These are phyloP conservation scores for Diaporthe citri DNA, from an alignment of 2,329 filamentous ascomycete genomes.

Conservation along the genomic window DNA sequence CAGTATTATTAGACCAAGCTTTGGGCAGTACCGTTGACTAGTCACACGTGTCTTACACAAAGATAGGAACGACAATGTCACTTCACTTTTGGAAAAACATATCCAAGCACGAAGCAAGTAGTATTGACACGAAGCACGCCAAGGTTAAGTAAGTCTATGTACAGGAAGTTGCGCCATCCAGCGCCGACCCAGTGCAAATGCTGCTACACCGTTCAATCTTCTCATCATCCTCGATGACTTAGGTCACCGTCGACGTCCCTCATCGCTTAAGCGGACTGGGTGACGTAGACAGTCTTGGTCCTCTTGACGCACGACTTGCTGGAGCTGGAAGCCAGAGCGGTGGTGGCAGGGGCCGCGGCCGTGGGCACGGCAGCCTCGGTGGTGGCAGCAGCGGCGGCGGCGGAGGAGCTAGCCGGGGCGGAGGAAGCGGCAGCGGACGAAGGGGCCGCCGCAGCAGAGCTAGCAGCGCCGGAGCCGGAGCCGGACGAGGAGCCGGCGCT, in stretches of 20 bases:
- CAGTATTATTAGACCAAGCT: neutral
- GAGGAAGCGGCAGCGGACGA: conserved; percentile 7
- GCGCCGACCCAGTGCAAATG: neutral
- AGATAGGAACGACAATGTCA: neutral
- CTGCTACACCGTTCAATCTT: neutral
- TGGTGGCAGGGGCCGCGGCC: conserved; percentile 36
- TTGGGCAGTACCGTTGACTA: too few species aligned
- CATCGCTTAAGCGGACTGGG: conserved; percentile 23
- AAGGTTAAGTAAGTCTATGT: conserved; percentile 31
- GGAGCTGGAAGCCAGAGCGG: conserved; percentile 13
- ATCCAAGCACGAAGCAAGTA: conserved; percentile 16
- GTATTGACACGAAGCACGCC: conserved; percentile 39
- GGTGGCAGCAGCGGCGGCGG: conserved; percentile 7
- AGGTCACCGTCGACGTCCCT: neutral
- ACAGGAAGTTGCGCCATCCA: conserved; percentile 27
- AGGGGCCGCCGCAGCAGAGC: neutral
- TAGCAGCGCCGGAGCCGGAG: neutral
- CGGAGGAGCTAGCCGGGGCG: conserved; percentile 17
- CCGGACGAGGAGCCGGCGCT: conserved; percentile 41
- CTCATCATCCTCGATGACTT: neutral
- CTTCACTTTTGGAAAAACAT: neutral
- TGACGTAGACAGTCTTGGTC: conserved; percentile 41
- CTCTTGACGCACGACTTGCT: conserved; percentile 32
- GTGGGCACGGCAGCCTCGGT: conserved; percentile 22
- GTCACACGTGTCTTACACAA: neutral